Evolutionary conservation across 2,329 filamentous ascomycete species (phyloP), one percentile per base, ranked within the genome.

Genomic region (Neurospora crassa): DNA sequence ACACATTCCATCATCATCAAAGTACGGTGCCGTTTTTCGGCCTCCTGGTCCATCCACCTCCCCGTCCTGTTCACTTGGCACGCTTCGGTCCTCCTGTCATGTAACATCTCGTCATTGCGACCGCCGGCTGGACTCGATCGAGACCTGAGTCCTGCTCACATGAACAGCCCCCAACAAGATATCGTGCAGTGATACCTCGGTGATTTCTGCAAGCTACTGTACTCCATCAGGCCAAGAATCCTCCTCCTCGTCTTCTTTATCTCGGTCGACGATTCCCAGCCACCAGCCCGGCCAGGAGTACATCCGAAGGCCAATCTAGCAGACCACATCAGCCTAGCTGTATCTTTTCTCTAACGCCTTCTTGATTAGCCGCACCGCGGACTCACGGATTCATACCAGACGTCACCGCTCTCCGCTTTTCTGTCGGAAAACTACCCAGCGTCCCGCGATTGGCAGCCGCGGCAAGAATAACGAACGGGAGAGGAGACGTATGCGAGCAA

Each of bases 281-380:
- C 72, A 73, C 72, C 71, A 53, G 34, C 34, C 1, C 34, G 34
- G 34, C 14, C 70, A 67, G 67, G 67, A 45, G 70, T 70, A 40
- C 67, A 69, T 34, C 47, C 67, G 74, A 69, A 68, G 75, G 71
- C 74, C 75, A 67, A 37, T 29, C 10, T 37, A 18, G 53, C 53
- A 63, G 53, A n/a, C 53, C 53, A 63, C 47, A 59, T 59, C 24
- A 59, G n/a, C 47, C 47, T 18, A 14, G 59, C 34, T 16, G 68
- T 53, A 43, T 37, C 18, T 2, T 20, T 11, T 47, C n/a, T n/a
- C 34, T 72, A 69, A 74, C 74, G 69, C 74, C 71, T 71, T 74
- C 67, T 67, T 72, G 74, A 75, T 76, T 76, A 77, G 75, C 74
- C 75, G 73, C 75, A 72, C 71, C 70, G 42, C 42, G 73, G 67